Conservation (phyloP, 495 filamentous ascomycete genomes). For the Astrothelium macrocarpum region DNA sequence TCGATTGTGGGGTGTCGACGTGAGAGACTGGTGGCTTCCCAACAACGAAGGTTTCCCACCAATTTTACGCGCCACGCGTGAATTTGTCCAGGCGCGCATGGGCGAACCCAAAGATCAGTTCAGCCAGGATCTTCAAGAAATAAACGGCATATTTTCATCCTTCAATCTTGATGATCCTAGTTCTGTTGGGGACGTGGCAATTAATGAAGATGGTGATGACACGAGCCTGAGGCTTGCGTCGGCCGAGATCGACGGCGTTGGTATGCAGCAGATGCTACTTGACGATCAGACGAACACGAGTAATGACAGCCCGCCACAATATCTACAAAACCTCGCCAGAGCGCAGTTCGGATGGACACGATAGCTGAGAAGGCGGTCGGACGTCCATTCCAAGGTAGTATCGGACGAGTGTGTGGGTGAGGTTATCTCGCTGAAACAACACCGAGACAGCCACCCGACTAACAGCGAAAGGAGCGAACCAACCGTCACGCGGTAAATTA, state of each 20-base stretch:
- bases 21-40: slow-evolving; percentile 78
- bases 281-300: background rate
- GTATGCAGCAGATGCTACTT: background rate
- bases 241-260: background rate
- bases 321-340: background rate
- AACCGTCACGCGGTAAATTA: too few species aligned
- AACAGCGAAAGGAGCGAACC: too few species aligned
- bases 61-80: slow-evolving; percentile 64
- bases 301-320: background rate
- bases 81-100: slow-evolving; percentile 61
- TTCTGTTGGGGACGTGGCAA: background rate
- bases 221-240: background rate
- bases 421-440: background rate
- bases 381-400: background rate
- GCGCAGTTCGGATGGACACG: background rate
- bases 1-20: slow-evolving; percentile 56
- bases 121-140: slow-evolving; percentile 60
- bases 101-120: slow-evolving; percentile 50
- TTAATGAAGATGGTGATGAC: background rate
- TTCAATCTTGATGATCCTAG: slow-evolving; percentile 8
- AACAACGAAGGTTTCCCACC: slow-evolving; percentile 64
- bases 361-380: background rate
- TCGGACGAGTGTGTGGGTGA: background rate
- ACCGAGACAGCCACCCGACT: background rate
- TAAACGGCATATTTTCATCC: slow-evolving; percentile 56